Conservation (phyloP, 345 rosid genomes). For the Heritiera littoralis region DNA sequence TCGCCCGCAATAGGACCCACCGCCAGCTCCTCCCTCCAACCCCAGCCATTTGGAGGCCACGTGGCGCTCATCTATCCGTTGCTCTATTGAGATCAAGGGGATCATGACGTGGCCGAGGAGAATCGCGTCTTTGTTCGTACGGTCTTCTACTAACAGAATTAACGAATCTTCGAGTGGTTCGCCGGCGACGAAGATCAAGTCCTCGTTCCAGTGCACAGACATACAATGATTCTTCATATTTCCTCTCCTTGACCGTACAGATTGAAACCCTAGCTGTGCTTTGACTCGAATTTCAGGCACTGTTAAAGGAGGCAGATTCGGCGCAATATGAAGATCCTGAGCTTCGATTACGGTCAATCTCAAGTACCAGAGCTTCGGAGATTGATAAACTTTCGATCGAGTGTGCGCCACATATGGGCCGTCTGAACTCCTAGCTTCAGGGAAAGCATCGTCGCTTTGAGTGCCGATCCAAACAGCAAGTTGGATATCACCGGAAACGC, state of each 20-base stretch:
- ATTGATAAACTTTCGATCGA: constrained; percentile 93
- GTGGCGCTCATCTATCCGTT: constrained; percentile 74
- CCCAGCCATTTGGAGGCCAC: constrained; percentile 70
- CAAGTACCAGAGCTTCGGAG: constrained; percentile 93
- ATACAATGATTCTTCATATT: constrained; percentile 64
- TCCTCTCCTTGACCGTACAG: constrained; percentile 70
- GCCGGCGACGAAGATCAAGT: constrained; percentile 77
- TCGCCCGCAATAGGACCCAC: constrained; percentile 64
- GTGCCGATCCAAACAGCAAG: constrained; percentile 94
- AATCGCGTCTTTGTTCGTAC: constrained; percentile 56
- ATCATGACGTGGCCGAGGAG: constrained; percentile 61
- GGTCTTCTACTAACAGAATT: constrained; percentile 68
- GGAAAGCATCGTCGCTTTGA: constrained; percentile 89
- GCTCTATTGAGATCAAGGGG: constrained; percentile 74
- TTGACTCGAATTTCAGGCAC: constrained; percentile 82
- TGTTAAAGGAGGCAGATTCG: constrained; percentile 78
- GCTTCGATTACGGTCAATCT: constrained; percentile 84
- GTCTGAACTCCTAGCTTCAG: constrained; percentile 90
- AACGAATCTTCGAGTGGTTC: constrained; percentile 86
- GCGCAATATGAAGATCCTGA: constrained; percentile 74
- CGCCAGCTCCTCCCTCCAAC: constrained; percentile 45
- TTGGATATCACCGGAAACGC: constrained; percentile 82
- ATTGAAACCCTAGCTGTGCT: constrained; percentile 84
- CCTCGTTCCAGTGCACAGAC: constrained; percentile 88
- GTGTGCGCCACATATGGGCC: constrained; percentile 86